phyloP scores from a whole-genome alignment of 2,329 filamentous ascomycete species.

The Neophaeococcomyces aloes region DNA sequence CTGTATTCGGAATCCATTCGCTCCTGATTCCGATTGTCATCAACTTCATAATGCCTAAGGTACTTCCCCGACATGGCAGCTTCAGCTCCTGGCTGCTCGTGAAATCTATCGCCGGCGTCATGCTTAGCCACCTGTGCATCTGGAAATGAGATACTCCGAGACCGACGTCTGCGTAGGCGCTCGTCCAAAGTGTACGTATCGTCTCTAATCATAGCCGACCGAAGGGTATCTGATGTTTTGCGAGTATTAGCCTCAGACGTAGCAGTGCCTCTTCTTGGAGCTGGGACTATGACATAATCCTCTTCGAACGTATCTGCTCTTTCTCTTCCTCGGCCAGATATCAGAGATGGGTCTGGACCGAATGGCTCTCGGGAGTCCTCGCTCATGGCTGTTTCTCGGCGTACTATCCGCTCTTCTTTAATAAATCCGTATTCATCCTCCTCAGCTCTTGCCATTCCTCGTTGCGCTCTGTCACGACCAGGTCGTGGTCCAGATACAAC shows the following conservation, averaged over 20 bases:
- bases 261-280: not conserved
- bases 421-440: too few relatives aligned
- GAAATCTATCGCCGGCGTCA: constrained; percentile 1
- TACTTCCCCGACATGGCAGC: constrained; percentile 4
- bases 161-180: not conserved
- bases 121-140: not conserved
- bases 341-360: not conserved
- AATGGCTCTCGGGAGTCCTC: not conserved
- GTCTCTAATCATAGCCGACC: constrained; percentile 1
- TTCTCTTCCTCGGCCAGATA: not conserved
- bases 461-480: too few relatives aligned
- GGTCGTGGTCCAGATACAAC: too few relatives aligned
- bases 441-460: too few relatives aligned
- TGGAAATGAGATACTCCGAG: constrained; percentile 2
- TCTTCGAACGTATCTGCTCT: not conserved
- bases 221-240: not conserved
- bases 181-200: constrained; percentile 4
- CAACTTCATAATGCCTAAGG: not conserved
- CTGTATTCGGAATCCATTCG: not conserved
- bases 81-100: constrained; percentile 3
- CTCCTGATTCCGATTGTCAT: not conserved
- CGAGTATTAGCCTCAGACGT: not conserved
- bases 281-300: constrained; percentile 6
- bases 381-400: not conserved
- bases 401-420: too few relatives aligned